Conservation (phyloP, 2,329 filamentous ascomycete species). For the Dichotomopilus funicola region DNA sequence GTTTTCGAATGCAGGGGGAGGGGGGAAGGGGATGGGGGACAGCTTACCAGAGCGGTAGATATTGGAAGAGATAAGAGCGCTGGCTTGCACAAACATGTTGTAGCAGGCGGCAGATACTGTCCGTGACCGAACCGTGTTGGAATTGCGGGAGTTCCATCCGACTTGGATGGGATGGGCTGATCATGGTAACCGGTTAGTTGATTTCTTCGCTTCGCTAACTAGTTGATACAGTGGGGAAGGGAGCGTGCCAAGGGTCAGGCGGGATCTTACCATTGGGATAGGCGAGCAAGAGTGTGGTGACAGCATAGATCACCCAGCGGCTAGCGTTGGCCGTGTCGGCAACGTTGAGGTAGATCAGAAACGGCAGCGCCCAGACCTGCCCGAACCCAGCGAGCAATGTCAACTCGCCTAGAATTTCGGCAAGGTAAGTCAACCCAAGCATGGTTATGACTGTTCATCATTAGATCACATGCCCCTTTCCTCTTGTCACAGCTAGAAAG, state of each 20-base stretch:
- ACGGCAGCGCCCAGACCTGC: constrained; percentile 56
- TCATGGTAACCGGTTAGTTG: neutral
- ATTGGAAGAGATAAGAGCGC: constrained; percentile 36
- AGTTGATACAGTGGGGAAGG: neutral
- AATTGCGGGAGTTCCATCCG: constrained; percentile 48
- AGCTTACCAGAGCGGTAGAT: constrained; percentile 29
- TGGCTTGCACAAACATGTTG: constrained; percentile 47
- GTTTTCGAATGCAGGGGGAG: no score
- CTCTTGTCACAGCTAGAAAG: neutral
- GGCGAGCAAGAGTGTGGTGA: constrained; percentile 37
- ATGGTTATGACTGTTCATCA: constrained; percentile 29
- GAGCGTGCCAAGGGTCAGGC: neutral
- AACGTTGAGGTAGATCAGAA: constrained; percentile 45
- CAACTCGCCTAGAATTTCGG: constrained; percentile 43
- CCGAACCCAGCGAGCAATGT: constrained; percentile 41
- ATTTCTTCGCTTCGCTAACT: neutral
- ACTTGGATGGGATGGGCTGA: constrained; percentile 43
- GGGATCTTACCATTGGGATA: constrained; percentile 35
- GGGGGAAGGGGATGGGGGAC: no score
- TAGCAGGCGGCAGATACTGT: constrained; percentile 59
- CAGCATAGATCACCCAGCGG: constrained; percentile 37
- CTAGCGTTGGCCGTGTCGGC: constrained; percentile 32
- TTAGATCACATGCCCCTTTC: neutral
- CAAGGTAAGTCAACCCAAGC: constrained; percentile 33
- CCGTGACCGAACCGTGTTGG: constrained; percentile 53